These are phyloP conservation scores for Coleophoma crateriformis DNA, from an alignment of 2,329 filamentous ascomycete species.

Conservation along the genomic window DNA sequence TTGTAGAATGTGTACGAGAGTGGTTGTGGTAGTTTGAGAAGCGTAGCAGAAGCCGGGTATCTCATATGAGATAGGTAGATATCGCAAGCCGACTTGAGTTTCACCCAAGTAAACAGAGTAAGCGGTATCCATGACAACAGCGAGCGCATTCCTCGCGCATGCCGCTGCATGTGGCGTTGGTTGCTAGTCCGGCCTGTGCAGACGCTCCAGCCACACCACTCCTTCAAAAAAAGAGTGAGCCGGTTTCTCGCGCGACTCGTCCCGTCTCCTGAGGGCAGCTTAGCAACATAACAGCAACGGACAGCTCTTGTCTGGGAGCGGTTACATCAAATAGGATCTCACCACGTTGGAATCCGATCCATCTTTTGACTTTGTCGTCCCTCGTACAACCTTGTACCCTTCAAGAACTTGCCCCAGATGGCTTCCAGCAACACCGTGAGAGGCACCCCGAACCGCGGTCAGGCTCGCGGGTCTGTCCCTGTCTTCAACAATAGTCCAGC, in stretches of 20 bases:
- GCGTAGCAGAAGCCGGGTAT: neutral
- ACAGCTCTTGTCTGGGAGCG: too few species aligned
- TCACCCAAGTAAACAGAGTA: too few species aligned
- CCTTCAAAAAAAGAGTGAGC: too few species aligned
- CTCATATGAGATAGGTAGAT: neutral
- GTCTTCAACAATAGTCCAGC: conserved; percentile 54
- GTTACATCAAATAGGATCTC: too few species aligned
- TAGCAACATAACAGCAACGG: too few species aligned
- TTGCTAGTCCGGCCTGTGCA: too few species aligned
- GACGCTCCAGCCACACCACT: too few species aligned
- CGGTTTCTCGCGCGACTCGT: too few species aligned
- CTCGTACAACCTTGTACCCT: neutral
- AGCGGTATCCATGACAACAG: conserved; percentile 1
- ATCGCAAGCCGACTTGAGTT: too few species aligned
- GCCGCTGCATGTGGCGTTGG: too few species aligned
- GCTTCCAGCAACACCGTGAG: conserved; percentile 47
- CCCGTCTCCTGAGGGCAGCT: too few species aligned
- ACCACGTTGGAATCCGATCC: neutral
- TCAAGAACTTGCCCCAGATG: conserved; percentile 13
- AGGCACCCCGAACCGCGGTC: conserved; percentile 60
- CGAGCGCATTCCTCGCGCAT: conserved; percentile 4
- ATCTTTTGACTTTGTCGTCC: neutral
- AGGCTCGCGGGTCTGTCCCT: conserved; percentile 52
- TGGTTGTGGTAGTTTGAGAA: conserved; percentile 1
- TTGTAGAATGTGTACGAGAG: neutral